Evolutionary conservation across 306 rosid genomes (phyloP).

Genomic region (Medicago arabica): DNA sequence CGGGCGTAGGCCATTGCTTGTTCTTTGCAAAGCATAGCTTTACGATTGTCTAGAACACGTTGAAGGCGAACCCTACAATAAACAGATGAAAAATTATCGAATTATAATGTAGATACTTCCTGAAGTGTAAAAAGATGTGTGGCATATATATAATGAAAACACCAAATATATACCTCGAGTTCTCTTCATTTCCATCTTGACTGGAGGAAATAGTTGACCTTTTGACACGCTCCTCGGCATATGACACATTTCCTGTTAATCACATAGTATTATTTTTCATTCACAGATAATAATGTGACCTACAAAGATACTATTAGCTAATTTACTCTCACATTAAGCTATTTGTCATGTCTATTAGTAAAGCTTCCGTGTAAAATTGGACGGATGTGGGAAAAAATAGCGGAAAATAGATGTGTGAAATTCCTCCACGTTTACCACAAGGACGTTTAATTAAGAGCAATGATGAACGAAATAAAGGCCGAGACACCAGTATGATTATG

Average conservation of each 20-base stretch:
- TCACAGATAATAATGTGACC: background rate
- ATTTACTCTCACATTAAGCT: slow-evolving; percentile 2
- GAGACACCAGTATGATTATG: slow-evolving; percentile 19
- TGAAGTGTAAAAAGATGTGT: slow-evolving; percentile 14
- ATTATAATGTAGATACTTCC: slow-evolving; percentile 35
- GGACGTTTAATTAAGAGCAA: too few relatives aligned
- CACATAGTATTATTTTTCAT: slow-evolving; percentile 22
- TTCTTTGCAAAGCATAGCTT: slow-evolving; percentile 87
- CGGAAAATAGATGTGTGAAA: too few relatives aligned
- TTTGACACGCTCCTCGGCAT: slow-evolving; percentile 59
- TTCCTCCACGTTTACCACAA: too few relatives aligned
- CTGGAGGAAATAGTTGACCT: slow-evolving; percentile 43
- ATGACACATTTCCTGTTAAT: slow-evolving; percentile 51
- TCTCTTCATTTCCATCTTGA: slow-evolving; percentile 74
- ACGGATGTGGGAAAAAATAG: background rate
- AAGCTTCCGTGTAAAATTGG: background rate
- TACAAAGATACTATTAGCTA: background rate
- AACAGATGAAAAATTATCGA: slow-evolving; percentile 48
- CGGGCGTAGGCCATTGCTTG: slow-evolving; percentile 99
- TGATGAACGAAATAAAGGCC: background rate
- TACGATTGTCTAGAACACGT: slow-evolving; percentile 90
- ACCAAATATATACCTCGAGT: slow-evolving; percentile 68
- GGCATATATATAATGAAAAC: background rate
- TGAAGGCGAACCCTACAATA: slow-evolving; percentile 84
- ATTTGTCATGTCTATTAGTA: slow-evolving; percentile 7